Evolutionary conservation across 495 filamentous ascomycete species (phyloP).

Genomic region (Filosporella fistucella): DNA sequence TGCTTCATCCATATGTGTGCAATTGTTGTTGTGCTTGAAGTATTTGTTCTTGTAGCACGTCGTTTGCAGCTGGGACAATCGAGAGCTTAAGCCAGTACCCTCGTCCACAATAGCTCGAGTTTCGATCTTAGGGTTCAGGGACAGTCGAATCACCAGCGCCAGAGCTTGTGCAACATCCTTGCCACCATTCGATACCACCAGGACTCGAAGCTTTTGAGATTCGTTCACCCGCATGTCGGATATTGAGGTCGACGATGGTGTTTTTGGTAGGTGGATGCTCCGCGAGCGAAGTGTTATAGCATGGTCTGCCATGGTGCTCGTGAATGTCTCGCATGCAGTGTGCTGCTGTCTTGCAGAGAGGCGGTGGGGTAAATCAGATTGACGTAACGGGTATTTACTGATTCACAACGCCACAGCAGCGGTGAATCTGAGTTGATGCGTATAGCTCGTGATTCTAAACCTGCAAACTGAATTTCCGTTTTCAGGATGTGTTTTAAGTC

Average conservation of each 20-base stretch:
- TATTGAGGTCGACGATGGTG: slow-evolving; percentile 17
- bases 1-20: slow-evolving; percentile 18
- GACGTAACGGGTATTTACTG: slow-evolving; percentile 1
- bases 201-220: slow-evolving; percentile 36
- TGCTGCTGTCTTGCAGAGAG: slow-evolving; percentile 1
- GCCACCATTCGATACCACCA: slow-evolving; percentile 48
- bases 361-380: slow-evolving; percentile 10
- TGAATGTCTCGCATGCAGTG: not conserved
- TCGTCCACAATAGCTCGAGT: slow-evolving; percentile 51
- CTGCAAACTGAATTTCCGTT: no score
- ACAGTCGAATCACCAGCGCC: slow-evolving; percentile 48
- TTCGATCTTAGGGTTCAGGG: slow-evolving; percentile 49
- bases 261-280: slow-evolving; percentile 9
- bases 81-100: slow-evolving; percentile 30
- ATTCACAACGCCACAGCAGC: not conserved
- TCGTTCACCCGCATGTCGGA: slow-evolving; percentile 20
- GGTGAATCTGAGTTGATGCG: not conserved
- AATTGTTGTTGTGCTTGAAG: slow-evolving; percentile 1
- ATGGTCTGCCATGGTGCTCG: slow-evolving; percentile 18
- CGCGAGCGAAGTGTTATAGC: slow-evolving; percentile 3
- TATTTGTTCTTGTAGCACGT: slow-evolving; percentile 39
- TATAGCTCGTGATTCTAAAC: no score
- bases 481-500: no score
- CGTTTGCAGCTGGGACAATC: slow-evolving; percentile 47
- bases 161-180: slow-evolving; percentile 47